Evolutionary conservation across 345 rosid species (phyloP).

Genomic region (Syzygium aqueum): DNA sequence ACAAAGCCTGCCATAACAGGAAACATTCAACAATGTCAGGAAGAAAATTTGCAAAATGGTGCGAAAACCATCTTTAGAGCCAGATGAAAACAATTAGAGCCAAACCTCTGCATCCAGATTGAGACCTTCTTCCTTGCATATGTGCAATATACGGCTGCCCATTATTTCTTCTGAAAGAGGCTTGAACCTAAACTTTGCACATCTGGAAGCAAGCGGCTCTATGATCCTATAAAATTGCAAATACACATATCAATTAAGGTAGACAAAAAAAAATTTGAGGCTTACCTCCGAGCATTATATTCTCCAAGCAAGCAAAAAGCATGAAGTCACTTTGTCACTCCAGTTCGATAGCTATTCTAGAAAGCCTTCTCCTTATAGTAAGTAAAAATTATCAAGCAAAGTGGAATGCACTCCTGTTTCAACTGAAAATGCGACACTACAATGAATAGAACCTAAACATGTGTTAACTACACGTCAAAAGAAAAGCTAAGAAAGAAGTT

Average conservation of each 20-base stretch:
- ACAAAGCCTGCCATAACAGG: constrained; percentile 48
- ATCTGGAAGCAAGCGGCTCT: constrained; percentile 98
- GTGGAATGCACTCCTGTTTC: background rate
- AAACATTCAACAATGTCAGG: background rate
- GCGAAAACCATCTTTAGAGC: background rate
- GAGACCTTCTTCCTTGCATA: constrained; percentile 85
- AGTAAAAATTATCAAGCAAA: background rate
- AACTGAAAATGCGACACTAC: background rate
- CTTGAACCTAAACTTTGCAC: constrained; percentile 98
- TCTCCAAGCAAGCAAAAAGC: background rate
- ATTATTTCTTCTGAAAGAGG: constrained; percentile 92
- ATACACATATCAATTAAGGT: background rate
- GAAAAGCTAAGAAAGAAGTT: background rate
- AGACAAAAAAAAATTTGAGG: background rate
- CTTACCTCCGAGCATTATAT: background rate
- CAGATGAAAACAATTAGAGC: constrained; percentile 1
- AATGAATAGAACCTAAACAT: background rate
- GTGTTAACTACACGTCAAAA: background rate
- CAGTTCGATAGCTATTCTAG: background rate
- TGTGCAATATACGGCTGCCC: constrained; percentile 69
- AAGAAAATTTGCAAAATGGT: background rate
- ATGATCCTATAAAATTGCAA: constrained; percentile 50
- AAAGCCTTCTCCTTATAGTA: background rate
- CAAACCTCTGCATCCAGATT: constrained; percentile 63
- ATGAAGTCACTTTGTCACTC: background rate